phyloP scores from a whole-genome alignment of 768 basidiomycete genomes.

The Amanita exitialis region DNA sequence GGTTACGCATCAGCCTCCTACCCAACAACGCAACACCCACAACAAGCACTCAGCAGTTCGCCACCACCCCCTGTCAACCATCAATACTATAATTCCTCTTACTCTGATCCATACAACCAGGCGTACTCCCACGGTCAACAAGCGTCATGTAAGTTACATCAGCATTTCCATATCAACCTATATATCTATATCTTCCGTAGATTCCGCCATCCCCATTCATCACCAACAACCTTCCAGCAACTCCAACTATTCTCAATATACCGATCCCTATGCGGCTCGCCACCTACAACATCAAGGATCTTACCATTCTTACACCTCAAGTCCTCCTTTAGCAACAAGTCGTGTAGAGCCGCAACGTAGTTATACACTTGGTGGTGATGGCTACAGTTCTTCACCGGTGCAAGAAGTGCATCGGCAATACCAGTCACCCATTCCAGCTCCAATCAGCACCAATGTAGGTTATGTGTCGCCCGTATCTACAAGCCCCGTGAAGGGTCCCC shows the following conservation, averaged over 20 bases:
- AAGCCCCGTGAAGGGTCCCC: slow-evolving; percentile 35
- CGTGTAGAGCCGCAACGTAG: slow-evolving; percentile 24
- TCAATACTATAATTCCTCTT: slow-evolving; percentile 24
- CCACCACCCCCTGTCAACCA: slow-evolving; percentile 22
- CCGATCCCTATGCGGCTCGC: slow-evolving; percentile 30
- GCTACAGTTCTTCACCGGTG: slow-evolving; percentile 32
- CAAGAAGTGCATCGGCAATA: slow-evolving; percentile 19
- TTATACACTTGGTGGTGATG: slow-evolving; percentile 47
- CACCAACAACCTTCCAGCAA: slow-evolving; percentile 38
- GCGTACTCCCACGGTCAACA: slow-evolving; percentile 47
- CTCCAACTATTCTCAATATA: slow-evolving; percentile 38
- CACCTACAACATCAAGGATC: slow-evolving; percentile 17
- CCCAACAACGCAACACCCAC: too few relatives aligned
- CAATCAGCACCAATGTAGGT: slow-evolving; percentile 27
- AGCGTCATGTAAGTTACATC: slow-evolving; percentile 39
- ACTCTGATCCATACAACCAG: slow-evolving; percentile 24
- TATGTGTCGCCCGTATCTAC: slow-evolving; percentile 14
- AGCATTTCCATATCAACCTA: neutral
- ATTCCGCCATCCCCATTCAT: slow-evolving; percentile 39
- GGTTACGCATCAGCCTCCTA: slow-evolving; percentile 17
- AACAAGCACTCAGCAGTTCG: too few relatives aligned
- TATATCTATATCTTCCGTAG: slow-evolving; percentile 21
- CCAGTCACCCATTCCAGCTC: slow-evolving; percentile 21
- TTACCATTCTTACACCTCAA: slow-evolving; percentile 12
- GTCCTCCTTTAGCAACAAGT: too few relatives aligned